Conservation (phyloP, 139 green algal species). For the Chlamydomonas sp. region DNA sequence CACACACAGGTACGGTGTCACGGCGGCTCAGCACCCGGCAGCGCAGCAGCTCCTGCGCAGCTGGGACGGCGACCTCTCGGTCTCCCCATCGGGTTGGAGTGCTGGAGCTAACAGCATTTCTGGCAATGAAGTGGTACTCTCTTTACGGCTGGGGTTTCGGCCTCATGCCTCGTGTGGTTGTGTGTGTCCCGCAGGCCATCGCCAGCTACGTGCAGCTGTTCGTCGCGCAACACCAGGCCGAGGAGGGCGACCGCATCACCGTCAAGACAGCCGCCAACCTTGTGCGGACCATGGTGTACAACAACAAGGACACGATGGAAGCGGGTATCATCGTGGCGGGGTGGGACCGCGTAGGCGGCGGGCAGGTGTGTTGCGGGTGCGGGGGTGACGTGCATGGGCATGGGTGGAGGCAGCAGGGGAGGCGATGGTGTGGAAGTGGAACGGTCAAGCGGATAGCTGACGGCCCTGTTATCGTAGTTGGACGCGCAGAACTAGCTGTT, state of each 20-base stretch:
- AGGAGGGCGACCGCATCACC: constrained; percentile 69
- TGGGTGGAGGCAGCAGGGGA: too few relatives aligned
- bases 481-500: too few relatives aligned
- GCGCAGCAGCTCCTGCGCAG: not conserved
- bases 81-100: too few relatives aligned
- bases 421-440: too few relatives aligned
- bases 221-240: constrained; percentile 77
- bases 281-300: constrained; percentile 81
- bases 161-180: not conserved
- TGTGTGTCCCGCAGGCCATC: constrained; percentile 50
- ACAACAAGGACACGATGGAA: constrained; percentile 86
- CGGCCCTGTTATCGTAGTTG: too few relatives aligned
- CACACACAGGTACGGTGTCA: constrained; percentile 48
- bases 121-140: too few relatives aligned
- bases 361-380: constrained; percentile 70
- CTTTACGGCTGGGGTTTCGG: not conserved
- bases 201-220: constrained; percentile 66
- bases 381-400: not conserved
- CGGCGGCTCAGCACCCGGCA: not conserved
- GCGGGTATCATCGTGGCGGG: constrained; percentile 62
- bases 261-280: constrained; percentile 87
- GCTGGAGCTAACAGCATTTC: not conserved
- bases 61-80: too few relatives aligned
- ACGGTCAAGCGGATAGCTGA: too few relatives aligned
- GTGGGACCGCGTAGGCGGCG: constrained; percentile 76